Evolutionary conservation across 2,329 filamentous ascomycete species (phyloP).

Genomic region (Colletotrichum zoysiae): DNA sequence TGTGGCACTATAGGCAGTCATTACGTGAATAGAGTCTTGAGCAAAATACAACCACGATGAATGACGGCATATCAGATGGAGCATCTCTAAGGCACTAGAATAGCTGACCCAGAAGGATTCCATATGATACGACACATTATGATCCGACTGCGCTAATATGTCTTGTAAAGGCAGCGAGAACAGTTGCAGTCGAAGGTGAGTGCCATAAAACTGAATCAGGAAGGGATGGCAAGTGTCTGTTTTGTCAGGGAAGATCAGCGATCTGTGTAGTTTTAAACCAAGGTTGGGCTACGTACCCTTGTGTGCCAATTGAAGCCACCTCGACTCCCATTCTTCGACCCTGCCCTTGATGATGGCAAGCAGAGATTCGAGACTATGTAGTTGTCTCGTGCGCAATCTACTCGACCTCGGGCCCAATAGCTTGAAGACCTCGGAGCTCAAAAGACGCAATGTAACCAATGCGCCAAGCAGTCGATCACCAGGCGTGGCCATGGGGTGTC

Average conservation of each 20-base stretch:
- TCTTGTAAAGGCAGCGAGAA: slow-evolving; percentile 53
- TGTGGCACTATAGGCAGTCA: slow-evolving; percentile 56
- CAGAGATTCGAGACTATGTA: slow-evolving; percentile 45
- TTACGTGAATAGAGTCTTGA: slow-evolving; percentile 57
- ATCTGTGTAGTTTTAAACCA: background rate
- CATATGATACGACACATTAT: slow-evolving; percentile 45
- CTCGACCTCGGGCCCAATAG: slow-evolving; percentile 43
- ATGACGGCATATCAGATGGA: slow-evolving; percentile 49
- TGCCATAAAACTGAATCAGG: slow-evolving; percentile 54
- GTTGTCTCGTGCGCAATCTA: slow-evolving; percentile 30
- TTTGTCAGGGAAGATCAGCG: background rate
- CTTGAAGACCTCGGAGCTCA: slow-evolving; percentile 52
- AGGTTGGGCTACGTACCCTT: background rate
- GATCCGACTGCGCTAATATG: slow-evolving; percentile 45
- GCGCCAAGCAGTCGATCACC: slow-evolving; percentile 53
- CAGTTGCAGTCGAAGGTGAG: slow-evolving; percentile 53
- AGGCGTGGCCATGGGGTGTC: slow-evolving; percentile 47
- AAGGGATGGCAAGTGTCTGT: slow-evolving; percentile 50
- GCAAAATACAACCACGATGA: slow-evolving; percentile 53
- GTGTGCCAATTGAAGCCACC: slow-evolving; percentile 42
- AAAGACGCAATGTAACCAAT: slow-evolving; percentile 52
- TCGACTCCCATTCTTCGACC: slow-evolving; percentile 45
- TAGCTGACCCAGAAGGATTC: slow-evolving; percentile 51
- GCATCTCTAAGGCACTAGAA: slow-evolving; percentile 48
- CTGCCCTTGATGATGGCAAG: slow-evolving; percentile 44